A percentile compares a stretch with the other conserved stretches of the same genome.
Evolutionary conservation across 305 asterid genomes (phyloP).

Genomic region (Striga hermonthica): DNA sequence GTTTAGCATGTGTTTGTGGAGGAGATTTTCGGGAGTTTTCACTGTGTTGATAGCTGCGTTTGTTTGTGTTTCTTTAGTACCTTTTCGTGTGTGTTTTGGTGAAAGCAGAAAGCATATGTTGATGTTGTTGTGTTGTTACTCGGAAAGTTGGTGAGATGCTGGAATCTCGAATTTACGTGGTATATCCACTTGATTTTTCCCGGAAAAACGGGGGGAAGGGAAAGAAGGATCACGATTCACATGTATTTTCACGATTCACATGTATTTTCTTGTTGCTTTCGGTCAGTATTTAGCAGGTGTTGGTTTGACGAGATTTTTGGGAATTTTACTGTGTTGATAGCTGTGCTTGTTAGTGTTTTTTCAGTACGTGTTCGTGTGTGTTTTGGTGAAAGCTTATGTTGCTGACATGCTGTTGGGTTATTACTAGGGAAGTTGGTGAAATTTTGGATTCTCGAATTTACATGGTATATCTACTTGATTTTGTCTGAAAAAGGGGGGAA

Average conservation of each 20-base stretch:
- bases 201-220: not conserved
- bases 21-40: slow-evolving; percentile 1
- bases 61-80: not conserved
- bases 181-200: slow-evolving; percentile 2
- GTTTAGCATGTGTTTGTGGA: not conserved
- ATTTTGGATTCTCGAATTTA: slow-evolving; percentile 1
- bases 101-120: not conserved
- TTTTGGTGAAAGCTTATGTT: not conserved
- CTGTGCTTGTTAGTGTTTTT: not conserved
- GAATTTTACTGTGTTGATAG: not conserved
- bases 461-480: slow-evolving; percentile 10
- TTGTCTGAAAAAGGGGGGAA: not conserved
- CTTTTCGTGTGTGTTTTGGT: not conserved
- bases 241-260: not conserved
- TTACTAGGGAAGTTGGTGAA: slow-evolving; percentile 5
- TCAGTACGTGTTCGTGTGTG: not conserved
- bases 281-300: not conserved
- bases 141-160: slow-evolving; percentile 11
- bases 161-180: slow-evolving; percentile 10
- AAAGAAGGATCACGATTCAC: not conserved
- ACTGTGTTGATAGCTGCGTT: not conserved
- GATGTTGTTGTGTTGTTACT: not conserved
- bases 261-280: not conserved
- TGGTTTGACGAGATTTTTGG: not conserved
- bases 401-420: not conserved